Evolutionary conservation across 805 yeast species (phyloP), one percentile per base, ranked within the genome.

Genomic region (Lachancea nothofagi): DNA sequence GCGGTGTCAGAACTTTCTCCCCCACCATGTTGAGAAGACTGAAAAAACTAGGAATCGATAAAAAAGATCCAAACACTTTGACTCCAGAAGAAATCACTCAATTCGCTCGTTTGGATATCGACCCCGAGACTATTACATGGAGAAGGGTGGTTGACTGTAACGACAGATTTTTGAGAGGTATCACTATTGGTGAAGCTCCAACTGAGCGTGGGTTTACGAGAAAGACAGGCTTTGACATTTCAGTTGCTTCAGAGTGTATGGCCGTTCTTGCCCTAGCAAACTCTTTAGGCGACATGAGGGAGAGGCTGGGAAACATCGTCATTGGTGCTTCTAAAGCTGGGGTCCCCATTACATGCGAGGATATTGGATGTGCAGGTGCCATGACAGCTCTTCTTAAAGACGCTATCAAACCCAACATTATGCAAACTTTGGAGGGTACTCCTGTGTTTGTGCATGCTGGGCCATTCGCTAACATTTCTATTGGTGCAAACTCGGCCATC

Each of bases 361-460:
- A 83, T 57, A 75, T 83, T 51, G 87, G 93, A 29, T 78, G 84
- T 66, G 89, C 89, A 15, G 94, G 94, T 60, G 90, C 94, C 20
- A 73, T 83, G 61, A 79, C 90, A 44, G 93, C 90, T 2, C 66
- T 83, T 51, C 69, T 83, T 55, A 83, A 81, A 61, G 94, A 83
- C 61, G 87, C 90, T 13, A 75, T 83, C 50, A 83, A 83, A 60
- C 94, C 94, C 48, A 83, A 83, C 55, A 69, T 83, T 59, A 83
- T 83, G 94, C 94, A 83, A 69, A 81, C 93, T 25, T 72, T 83
- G 57, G 94, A 83, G 66, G 93, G 93, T 50, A 82, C 93, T 18
- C 94, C 94, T 19, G 94, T 83, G 14, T 75, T 83, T 53, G 86
- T 83, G 36, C 94, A 83, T 59, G 93, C 93, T 35, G 94, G 94